Evolutionary conservation across 2,329 filamentous ascomycete species (phyloP), one percentile per base, ranked within the genome.

Genomic region (Bipolaris cookei): DNA sequence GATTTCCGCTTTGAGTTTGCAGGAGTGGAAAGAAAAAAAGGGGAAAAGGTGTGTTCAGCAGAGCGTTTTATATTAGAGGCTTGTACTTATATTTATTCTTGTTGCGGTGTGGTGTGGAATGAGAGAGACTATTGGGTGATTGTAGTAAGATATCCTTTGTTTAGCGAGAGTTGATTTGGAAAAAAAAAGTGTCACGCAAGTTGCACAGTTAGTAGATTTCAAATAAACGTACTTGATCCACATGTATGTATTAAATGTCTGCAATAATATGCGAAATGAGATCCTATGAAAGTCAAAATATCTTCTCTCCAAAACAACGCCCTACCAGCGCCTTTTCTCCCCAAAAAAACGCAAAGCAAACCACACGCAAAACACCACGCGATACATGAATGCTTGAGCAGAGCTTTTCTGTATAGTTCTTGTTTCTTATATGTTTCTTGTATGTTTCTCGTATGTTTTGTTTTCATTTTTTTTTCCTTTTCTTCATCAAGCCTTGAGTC

Each of bases 401-500:
- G 16, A 14, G 23, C 10, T 25, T 42, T 42, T 42, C 10, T n/a
- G 34, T 42, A n/a, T 42, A 7, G 10, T 42, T 42, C 28, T 23
- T 42, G 13, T n/a, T n/a, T 23, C 21, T 23, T 13, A 10, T 30
- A 30, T 10, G 10, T 25, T 14, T 23, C 21, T 23, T 13, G 28
- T 30, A 30, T 10, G 10, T 25, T 14, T 34, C 3, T 21, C 28
- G 16, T 32, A 30, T 30, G 28, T 46, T 21, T 30, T 30, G n/a
- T 23, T 23, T 42, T 42, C 39, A n/a, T 42, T 20, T 10, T 4
- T 39, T 7, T n/a, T 21, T 10, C 18, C 7, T 43, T 16, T 30
- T 23, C 11, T 16, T 6, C 20, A 35, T 61, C 49, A 86, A 41
- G 85, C 84, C 72, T 88, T 88, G 62, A 89, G 71, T 63, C 86